phyloP scores from a whole-genome alignment of 208 protist genomes.

The Phytomonas sp. region DNA sequence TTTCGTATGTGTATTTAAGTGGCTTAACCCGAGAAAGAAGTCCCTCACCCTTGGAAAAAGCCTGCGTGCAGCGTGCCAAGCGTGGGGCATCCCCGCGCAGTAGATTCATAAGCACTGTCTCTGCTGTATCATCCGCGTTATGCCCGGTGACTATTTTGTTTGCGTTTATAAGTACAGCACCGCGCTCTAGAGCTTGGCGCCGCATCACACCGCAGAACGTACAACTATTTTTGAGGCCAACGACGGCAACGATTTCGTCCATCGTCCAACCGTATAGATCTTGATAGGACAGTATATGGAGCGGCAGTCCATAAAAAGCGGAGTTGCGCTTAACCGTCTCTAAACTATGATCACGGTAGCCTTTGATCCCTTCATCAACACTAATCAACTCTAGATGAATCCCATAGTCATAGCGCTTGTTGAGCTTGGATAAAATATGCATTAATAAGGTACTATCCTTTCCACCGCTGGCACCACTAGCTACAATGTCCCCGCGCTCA shows the following conservation, averaged over 20 bases:
- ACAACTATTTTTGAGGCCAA: slow-evolving; percentile 94
- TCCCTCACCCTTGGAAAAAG: slow-evolving; percentile 25
- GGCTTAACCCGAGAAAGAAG: slow-evolving; percentile 91
- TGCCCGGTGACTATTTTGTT: slow-evolving; percentile 96
- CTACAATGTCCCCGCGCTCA: slow-evolving; percentile 82
- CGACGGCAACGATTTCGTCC: slow-evolving; percentile 93
- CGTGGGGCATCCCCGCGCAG: slow-evolving; percentile 92
- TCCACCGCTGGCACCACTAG: slow-evolving; percentile 93
- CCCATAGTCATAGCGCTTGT: slow-evolving; percentile 90
- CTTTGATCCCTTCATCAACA: slow-evolving; percentile 97
- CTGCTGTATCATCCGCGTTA: slow-evolving; percentile 98
- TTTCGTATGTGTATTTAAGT: slow-evolving; percentile 96
- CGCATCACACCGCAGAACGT: slow-evolving; percentile 97
- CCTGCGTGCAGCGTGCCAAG: slow-evolving; percentile 83
- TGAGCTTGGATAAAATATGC: slow-evolving; percentile 90
- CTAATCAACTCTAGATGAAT: slow-evolving; percentile 91
- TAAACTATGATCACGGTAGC: slow-evolving; percentile 97
- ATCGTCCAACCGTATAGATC: slow-evolving; percentile 97
- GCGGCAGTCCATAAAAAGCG: slow-evolving; percentile 86
- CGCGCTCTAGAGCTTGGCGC: slow-evolving; percentile 93
- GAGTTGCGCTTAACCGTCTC: slow-evolving; percentile 94
- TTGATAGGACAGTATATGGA: slow-evolving; percentile 92
- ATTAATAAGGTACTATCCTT: slow-evolving; percentile 97
- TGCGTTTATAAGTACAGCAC: slow-evolving; percentile 76
- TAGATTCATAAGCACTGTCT: slow-evolving; percentile 97